Percentiles rank a stretch among this genome's conserved stretches.
Evolutionary conservation across 768 basidiomycete genomes (phyloP).

Genomic region (Chalciporus chontae): DNA sequence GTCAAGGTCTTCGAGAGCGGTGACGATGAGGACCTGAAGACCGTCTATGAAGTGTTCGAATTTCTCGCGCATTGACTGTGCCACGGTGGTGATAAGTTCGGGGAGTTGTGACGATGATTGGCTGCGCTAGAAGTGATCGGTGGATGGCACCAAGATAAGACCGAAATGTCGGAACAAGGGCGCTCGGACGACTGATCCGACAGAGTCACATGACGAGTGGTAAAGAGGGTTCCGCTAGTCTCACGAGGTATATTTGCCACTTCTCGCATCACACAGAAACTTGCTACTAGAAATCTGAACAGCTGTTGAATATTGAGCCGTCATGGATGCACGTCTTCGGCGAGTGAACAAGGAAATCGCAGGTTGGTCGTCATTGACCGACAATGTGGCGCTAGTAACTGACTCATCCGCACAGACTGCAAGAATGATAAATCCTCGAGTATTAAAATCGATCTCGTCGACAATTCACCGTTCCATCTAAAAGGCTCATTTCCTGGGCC

Average conservation of each 20-base stretch:
- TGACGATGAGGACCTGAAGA: slow-evolving; percentile 80
- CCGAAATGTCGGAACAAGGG: neutral
- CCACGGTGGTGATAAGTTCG: slow-evolving; percentile 6
- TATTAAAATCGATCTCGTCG: slow-evolving; percentile 83
- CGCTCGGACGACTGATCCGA: neutral
- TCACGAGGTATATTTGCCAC: neutral
- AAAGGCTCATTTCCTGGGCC: slow-evolving; percentile 91
- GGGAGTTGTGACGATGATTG: neutral
- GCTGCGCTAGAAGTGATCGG: too few species aligned
- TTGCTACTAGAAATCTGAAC: neutral
- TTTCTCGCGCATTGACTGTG: slow-evolving; percentile 61
- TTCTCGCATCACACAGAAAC: neutral
- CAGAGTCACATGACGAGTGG: slow-evolving; percentile 24
- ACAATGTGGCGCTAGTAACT: slow-evolving; percentile 5
- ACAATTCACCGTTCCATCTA: slow-evolving; percentile 88
- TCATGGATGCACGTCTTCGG: slow-evolving; percentile 84
- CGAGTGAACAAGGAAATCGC: slow-evolving; percentile 93
- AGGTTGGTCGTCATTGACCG: slow-evolving; percentile 43
- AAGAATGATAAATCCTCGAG: slow-evolving; percentile 91
- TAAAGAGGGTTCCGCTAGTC: neutral
- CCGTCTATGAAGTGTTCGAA: slow-evolving; percentile 72
- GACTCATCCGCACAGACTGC: slow-evolving; percentile 57
- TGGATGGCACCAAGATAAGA: too few species aligned
- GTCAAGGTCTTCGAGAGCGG: slow-evolving; percentile 75
- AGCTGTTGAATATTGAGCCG: slow-evolving; percentile 1